Evolutionary conservation across 345 rosid species (phyloP).

Genomic region (Hibiscus trionum): DNA sequence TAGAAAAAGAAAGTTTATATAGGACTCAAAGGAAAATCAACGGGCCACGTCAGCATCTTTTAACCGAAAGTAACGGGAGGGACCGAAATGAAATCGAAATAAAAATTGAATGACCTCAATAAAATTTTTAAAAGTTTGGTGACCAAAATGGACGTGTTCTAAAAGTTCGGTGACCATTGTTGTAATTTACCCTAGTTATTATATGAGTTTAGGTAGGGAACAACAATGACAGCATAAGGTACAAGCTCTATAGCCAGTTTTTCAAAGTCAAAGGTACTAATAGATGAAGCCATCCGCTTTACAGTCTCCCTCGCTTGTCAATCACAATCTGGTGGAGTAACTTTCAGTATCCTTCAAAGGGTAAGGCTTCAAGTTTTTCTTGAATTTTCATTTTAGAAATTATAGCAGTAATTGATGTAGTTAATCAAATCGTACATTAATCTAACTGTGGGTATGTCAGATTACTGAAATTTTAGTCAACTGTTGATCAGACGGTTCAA

Average conservation of each 20-base stretch:
- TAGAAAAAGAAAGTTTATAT: too few relatives aligned
- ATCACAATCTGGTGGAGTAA: neutral
- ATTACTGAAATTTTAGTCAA: neutral
- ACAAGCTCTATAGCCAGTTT: neutral
- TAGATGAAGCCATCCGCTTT: neutral
- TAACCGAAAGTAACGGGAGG: too few relatives aligned
- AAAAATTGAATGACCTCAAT: too few relatives aligned
- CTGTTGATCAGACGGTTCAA: neutral
- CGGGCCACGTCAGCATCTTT: too few relatives aligned
- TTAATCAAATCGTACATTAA: neutral
- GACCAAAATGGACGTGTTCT: too few relatives aligned
- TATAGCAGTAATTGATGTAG: neutral
- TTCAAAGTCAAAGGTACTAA: neutral
- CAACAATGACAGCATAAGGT: neutral
- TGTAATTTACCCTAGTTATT: too few relatives aligned
- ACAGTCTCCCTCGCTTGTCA: neutral
- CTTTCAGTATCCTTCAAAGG: neutral
- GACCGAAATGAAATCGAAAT: too few relatives aligned
- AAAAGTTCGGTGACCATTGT: too few relatives aligned
- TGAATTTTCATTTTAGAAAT: neutral
- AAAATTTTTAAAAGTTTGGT: too few relatives aligned
- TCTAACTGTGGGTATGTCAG: neutral
- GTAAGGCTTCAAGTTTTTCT: neutral
- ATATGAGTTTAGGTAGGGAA: neutral
- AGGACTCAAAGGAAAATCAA: too few relatives aligned